Conservation (phyloP, 1,284 basidiomycete species). For the Dichomitus squalens region DNA sequence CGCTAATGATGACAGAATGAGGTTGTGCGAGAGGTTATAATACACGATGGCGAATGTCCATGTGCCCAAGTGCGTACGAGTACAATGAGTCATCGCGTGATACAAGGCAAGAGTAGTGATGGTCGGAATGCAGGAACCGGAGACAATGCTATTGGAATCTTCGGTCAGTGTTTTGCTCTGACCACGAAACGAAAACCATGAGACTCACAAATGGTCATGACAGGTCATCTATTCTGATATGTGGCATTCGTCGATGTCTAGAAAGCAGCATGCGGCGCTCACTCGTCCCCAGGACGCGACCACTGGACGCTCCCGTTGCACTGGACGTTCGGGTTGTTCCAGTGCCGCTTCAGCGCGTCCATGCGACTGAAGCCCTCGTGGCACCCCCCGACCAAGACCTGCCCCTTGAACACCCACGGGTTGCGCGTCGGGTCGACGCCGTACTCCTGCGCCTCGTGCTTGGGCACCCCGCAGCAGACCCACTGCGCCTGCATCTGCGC, state of each 20-base stretch:
- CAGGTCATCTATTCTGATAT: constrained; percentile 1
- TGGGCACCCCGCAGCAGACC: constrained; percentile 30
- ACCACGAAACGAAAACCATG: neutral
- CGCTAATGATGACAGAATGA: constrained; percentile 2
- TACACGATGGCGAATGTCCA: constrained; percentile 1
- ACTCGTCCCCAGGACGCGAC: neutral
- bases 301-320: constrained; percentile 22
- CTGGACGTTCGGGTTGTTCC: constrained; percentile 21
- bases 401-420: constrained; percentile 11
- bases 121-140: neutral
- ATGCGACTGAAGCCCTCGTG: constrained; percentile 26
- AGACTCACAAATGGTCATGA: constrained; percentile 3
- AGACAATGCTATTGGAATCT: neutral
- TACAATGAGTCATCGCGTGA: neutral
- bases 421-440: constrained; percentile 6
- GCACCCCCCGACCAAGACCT: constrained; percentile 30
- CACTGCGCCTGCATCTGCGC: constrained; percentile 12
- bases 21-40: neutral
- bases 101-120: constrained; percentile 1
- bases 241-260: neutral
- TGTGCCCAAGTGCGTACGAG: neutral
- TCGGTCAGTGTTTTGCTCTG: neutral
- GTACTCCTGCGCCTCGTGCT: constrained; percentile 13
- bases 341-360: constrained; percentile 34
- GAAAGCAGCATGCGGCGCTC: neutral